These are phyloP conservation scores for Dichotomopilus funicola DNA, from an alignment of 2,329 filamentous ascomycete genomes.

Conservation along the genomic window DNA sequence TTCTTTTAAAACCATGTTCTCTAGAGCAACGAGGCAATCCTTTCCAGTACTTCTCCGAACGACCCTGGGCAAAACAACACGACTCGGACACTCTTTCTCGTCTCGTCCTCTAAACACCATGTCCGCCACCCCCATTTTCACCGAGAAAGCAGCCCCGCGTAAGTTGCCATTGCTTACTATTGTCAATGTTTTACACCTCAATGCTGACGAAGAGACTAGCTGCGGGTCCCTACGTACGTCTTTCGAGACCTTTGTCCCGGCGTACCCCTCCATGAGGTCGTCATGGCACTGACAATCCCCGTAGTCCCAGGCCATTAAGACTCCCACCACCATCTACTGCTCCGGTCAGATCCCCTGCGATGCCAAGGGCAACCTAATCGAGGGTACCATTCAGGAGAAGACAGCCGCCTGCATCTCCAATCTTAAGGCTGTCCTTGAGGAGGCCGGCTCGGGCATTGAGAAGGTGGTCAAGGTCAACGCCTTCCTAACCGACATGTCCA, in stretches of 20 bases:
- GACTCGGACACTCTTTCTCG: neutral
- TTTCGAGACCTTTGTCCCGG: neutral
- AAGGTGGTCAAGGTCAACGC: slow-evolving; percentile 88
- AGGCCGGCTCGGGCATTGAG: slow-evolving; percentile 68
- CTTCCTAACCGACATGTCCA: slow-evolving; percentile 85
- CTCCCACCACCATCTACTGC: slow-evolving; percentile 58
- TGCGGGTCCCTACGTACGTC: slow-evolving; percentile 57
- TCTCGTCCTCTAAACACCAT: slow-evolving; percentile 26
- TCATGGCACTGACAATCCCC: slow-evolving; percentile 1
- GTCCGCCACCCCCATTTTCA: slow-evolving; percentile 43
- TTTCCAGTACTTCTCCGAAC: slow-evolving; percentile 18
- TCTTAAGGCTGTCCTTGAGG: slow-evolving; percentile 74
- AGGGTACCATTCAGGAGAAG: slow-evolving; percentile 58
- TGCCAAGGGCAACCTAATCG: slow-evolving; percentile 47
- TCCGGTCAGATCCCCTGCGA: slow-evolving; percentile 65
- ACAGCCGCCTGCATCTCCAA: slow-evolving; percentile 63
- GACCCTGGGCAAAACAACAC: slow-evolving; percentile 17
- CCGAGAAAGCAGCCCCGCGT: slow-evolving; percentile 55
- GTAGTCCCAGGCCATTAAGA: slow-evolving; percentile 62
- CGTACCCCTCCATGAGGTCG: neutral
- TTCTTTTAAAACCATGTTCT: neutral
- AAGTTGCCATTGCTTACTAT: slow-evolving; percentile 28
- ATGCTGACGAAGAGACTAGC: slow-evolving; percentile 34
- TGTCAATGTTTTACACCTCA: neutral
- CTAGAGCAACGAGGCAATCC: slow-evolving; percentile 8